Base-by-base conservation (phyloP, 2,329 filamentous ascomycete species). In the Lasiodiplodia theobromae region DNA sequence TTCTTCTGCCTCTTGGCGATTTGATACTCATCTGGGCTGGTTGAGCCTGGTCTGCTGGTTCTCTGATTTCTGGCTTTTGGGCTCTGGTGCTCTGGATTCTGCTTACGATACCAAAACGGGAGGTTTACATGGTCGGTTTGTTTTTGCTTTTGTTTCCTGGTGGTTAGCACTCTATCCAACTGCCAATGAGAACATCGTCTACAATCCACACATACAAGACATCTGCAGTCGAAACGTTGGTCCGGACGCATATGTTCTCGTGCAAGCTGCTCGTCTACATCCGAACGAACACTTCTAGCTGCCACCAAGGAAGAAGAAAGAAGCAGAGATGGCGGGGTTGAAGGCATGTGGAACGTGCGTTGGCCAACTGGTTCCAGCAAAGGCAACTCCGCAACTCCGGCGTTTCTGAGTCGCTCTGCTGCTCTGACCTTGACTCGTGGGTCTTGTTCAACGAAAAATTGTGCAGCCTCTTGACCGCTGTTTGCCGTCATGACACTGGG, bases 341-440 rank as follows among this genome's bases (percentile, higher is more conserved):
- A 21, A 11, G 8, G 8, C n/a, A 10, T 47, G 44, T 47, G 44
- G 44, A 47, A n/a, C 44, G 44, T 47, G 44, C 44, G 44, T 21
- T 47, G 44, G 44, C 18, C 44, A 18, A 10, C 18, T n/a, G 18
- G 44, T 47, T 21, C 16, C 10, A 21, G 44, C n/a, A 47, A 10
- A 18, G 44, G 44, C 8, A 31, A 56, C 53, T 56, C 53, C 53
- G 53, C 31, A 56, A 56, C 53, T 56, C 53, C 53, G 53, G 53
- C 53, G 37, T 38, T 10, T 10, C 44, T n/a, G 31, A 37, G 28
- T 56, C 28, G 53, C 53, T 7, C 53, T n/a, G 18, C 31, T 8
- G 18, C n/a, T 23, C 16, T 31, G 18, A 10, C 18, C 44, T 47
- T 47, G 51, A 53, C 51, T 25, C 51, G 51, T 28, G 28, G 28